Percentiles rank a stretch among this genome's conserved stretches.
Evolutionary conservation across 2,329 filamentous ascomycete genomes (phyloP).

Genomic region (Colletotrichum costaricense): DNA sequence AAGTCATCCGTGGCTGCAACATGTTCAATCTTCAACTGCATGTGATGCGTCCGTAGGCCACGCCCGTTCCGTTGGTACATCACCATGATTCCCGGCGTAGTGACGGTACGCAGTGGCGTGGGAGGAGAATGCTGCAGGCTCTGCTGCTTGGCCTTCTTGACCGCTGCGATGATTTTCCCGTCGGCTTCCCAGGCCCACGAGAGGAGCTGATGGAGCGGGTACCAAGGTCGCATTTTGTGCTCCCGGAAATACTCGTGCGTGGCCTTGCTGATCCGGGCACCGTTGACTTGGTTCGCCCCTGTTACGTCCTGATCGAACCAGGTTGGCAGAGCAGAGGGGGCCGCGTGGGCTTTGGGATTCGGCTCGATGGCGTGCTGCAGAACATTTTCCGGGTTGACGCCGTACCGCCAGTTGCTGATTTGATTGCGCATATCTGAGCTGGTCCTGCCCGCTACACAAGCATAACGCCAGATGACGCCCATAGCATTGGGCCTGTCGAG

Average conservation of each 20-base stretch:
- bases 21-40: neutral
- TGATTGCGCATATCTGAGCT: constrained; percentile 43
- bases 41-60: neutral
- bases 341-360: neutral
- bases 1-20: neutral
- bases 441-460: constrained; percentile 40
- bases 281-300: neutral
- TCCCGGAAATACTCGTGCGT: neutral
- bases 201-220: constrained; percentile 28
- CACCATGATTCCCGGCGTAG: neutral
- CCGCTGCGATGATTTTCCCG: constrained; percentile 3
- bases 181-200: constrained; percentile 13
- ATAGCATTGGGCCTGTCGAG: constrained; percentile 45
- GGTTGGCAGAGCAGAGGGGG: constrained; percentile 10
- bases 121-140: neutral
- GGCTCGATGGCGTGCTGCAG: neutral
- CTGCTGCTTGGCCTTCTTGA: constrained; percentile 18
- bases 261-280: neutral
- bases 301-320: neutral
- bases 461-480: constrained; percentile 48
- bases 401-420: constrained; percentile 23
- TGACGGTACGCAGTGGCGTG: neutral
- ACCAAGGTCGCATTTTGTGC: neutral
- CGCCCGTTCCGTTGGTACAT: neutral
- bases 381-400: neutral